phyloP scores from a whole-genome alignment of 805 yeast genomes.

The Yarrowia deformans region DNA sequence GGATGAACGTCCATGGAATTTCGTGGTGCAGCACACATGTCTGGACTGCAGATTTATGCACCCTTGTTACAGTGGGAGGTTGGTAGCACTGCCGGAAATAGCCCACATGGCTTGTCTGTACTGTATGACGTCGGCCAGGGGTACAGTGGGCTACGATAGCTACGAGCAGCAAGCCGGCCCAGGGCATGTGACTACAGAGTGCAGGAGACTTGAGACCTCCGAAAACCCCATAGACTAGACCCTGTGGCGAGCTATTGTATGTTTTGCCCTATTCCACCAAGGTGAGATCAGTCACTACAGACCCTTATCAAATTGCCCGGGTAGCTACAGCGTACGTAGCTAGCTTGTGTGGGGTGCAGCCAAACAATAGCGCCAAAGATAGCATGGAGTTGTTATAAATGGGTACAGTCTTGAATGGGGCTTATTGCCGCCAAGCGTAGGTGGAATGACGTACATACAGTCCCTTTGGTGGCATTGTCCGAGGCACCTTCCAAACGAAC shows the following conservation, averaged over 20 bases:
- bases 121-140: slow-evolving; percentile 33
- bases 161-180: neutral
- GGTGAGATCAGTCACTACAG: too few relatives aligned
- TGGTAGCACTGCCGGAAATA: slow-evolving; percentile 27
- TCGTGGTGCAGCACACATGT: slow-evolving; percentile 33
- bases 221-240: neutral
- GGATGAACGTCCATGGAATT: slow-evolving; percentile 27
- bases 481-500: neutral
- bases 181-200: neutral
- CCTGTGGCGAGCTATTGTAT: neutral
- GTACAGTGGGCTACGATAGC: slow-evolving; percentile 30
- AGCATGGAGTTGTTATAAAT: slow-evolving; percentile 25
- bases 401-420: slow-evolving; percentile 27
- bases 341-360: slow-evolving; percentile 19
- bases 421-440: neutral
- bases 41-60: slow-evolving; percentile 27
- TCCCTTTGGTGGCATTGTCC: neutral
- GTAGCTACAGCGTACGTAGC: neutral
- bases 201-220: neutral
- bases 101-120: neutral
- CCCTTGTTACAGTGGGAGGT: slow-evolving; percentile 2
- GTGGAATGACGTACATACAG: slow-evolving; percentile 7
- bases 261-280: neutral
- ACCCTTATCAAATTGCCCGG: neutral
- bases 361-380: slow-evolving; percentile 29